Percentiles rank a stretch among this genome's conserved stretches.
Evolutionary conservation across 805 yeast species (phyloP).

Genomic region (Ogataea trehalophila): DNA sequence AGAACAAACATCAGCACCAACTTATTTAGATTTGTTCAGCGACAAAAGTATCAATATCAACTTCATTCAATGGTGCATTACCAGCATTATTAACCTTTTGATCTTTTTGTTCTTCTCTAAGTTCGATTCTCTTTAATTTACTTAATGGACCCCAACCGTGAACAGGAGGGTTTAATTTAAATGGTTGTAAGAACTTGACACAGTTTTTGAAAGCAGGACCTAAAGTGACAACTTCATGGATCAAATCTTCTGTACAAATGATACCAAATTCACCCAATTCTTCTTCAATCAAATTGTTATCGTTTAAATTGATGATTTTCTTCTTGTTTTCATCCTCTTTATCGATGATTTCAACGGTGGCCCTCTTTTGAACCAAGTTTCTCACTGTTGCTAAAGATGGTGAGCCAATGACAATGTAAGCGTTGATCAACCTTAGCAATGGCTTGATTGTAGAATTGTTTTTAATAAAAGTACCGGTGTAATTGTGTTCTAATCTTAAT

Average conservation of each 20-base stretch:
- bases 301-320: slow-evolving; percentile 53
- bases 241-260: slow-evolving; percentile 76
- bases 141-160: slow-evolving; percentile 72
- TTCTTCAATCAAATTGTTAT: slow-evolving; percentile 72
- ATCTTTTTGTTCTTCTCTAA: slow-evolving; percentile 44
- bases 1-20: not conserved
- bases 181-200: slow-evolving; percentile 62
- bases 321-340: slow-evolving; percentile 19
- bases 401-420: slow-evolving; percentile 67
- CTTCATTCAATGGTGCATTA: slow-evolving; percentile 60
- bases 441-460: slow-evolving; percentile 55
- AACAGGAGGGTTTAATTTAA: slow-evolving; percentile 63
- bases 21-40: slow-evolving; percentile 51
- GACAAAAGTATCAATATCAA: slow-evolving; percentile 68
- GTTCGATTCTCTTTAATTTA: slow-evolving; percentile 58
- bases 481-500: slow-evolving; percentile 52
- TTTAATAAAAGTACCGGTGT: slow-evolving; percentile 72
- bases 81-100: slow-evolving; percentile 54
- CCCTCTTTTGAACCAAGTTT: slow-evolving; percentile 72
- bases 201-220: slow-evolving; percentile 62
- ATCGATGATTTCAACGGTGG: slow-evolving; percentile 41
- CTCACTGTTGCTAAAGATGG: slow-evolving; percentile 74
- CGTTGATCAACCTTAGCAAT: slow-evolving; percentile 61
- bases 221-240: slow-evolving; percentile 61
- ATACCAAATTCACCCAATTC: slow-evolving; percentile 62